Percentiles rank a stretch among this genome's conserved stretches.
Conservation (phyloP, 1,139 yeast species). For the Komagataea norvegica region DNA sequence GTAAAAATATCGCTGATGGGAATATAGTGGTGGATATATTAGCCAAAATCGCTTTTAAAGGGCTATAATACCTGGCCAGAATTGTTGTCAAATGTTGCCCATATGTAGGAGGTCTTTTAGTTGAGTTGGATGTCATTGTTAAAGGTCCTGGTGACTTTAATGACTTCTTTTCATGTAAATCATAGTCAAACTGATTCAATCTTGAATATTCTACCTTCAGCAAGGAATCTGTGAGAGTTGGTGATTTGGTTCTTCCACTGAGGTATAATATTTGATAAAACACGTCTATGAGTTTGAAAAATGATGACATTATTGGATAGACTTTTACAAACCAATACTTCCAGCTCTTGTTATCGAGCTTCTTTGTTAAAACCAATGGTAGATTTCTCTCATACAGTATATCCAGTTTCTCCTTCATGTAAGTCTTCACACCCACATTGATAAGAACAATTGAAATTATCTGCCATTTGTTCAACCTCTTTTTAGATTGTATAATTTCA, state of each 20-base stretch:
- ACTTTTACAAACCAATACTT: conserved; percentile 48
- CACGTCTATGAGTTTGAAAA: conserved; percentile 48
- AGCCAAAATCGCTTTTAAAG: conserved; percentile 38
- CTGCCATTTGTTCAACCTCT: conserved; percentile 54
- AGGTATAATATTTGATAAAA: conserved; percentile 60
- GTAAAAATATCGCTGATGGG: conserved; percentile 78
- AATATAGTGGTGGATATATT: conserved; percentile 45
- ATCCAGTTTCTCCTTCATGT: conserved; percentile 64
- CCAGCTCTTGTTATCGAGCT: conserved; percentile 33
- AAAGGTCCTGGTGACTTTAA: conserved; percentile 3
- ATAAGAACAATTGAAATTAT: conserved; percentile 55
- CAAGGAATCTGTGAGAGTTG: conserved; percentile 57
- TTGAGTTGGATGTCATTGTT: conserved; percentile 11
- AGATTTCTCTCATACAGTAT: conserved; percentile 59
- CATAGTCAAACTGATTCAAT: conserved; percentile 57
- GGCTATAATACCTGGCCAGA: conserved; percentile 34
- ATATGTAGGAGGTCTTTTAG: conserved; percentile 49
- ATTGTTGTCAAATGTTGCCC: conserved; percentile 39
- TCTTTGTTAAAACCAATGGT: conserved; percentile 39
- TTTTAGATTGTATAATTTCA: conserved; percentile 47
- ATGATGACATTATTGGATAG: conserved; percentile 57
- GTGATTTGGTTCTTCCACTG: conserved; percentile 63
- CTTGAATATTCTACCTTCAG: conserved; percentile 69
- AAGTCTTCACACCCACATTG: conserved; percentile 57
- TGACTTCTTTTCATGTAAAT: conserved; percentile 32